Evolutionary conservation across 768 basidiomycete genomes (phyloP).

Genomic region (Trametes coccinea): DNA sequence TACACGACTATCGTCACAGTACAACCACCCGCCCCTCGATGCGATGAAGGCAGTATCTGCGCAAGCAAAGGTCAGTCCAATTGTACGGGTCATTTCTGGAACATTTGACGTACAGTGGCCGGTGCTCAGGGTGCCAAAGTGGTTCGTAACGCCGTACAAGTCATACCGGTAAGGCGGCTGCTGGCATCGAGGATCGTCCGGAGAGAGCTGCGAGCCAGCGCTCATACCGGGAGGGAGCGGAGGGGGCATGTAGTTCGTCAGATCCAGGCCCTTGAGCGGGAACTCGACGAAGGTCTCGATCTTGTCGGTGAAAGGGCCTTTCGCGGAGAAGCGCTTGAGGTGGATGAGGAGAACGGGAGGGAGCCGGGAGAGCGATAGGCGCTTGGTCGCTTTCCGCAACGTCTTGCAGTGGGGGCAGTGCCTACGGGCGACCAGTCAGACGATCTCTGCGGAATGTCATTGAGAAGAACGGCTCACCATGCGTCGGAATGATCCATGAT

Average conservation of each 20-base stretch:
- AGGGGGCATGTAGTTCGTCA: slow-evolving; percentile 84
- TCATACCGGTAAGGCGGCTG: slow-evolving; percentile 92
- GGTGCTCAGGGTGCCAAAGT: slow-evolving; percentile 90
- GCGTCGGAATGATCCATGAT: slow-evolving; percentile 91
- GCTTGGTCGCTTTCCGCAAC: slow-evolving; percentile 83
- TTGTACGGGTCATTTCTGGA: background rate
- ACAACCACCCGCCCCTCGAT: slow-evolving; percentile 85
- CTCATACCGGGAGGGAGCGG: slow-evolving; percentile 67
- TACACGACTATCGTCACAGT: slow-evolving; percentile 92
- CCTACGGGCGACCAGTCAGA: slow-evolving; percentile 46
- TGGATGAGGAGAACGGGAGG: slow-evolving; percentile 93
- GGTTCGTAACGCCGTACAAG: slow-evolving; percentile 93
- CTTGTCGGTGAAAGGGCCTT: slow-evolving; percentile 93
- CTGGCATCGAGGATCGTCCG: slow-evolving; percentile 78
- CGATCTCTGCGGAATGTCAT: background rate
- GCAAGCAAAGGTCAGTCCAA: slow-evolving; percentile 6
- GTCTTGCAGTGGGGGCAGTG: slow-evolving; percentile 94
- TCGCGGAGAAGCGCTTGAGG: slow-evolving; percentile 88
- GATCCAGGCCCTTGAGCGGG: slow-evolving; percentile 60
- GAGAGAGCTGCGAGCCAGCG: slow-evolving; percentile 41
- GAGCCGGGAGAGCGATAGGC: slow-evolving; percentile 85
- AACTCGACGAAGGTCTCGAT: slow-evolving; percentile 95
- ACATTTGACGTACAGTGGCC: slow-evolving; percentile 80
- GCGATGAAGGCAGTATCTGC: slow-evolving; percentile 92
- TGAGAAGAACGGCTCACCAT: slow-evolving; percentile 56